Conservation (phyloP, 306 rosid species). For the Quercus variabilis region DNA sequence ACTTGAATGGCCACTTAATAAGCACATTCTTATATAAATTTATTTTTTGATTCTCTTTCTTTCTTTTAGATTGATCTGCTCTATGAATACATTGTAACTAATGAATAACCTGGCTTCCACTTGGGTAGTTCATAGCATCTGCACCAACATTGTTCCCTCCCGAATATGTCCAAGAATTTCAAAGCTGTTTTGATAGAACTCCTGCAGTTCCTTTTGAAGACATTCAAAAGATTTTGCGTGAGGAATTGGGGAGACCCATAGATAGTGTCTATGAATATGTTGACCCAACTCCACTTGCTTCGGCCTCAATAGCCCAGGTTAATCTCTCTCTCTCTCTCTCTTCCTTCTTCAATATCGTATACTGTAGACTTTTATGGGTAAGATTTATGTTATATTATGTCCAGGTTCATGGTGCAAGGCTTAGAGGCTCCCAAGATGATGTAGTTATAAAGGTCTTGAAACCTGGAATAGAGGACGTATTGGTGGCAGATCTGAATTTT, state of each 20-base stretch:
- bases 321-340: constrained; percentile 11
- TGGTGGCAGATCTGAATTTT: constrained; percentile 96
- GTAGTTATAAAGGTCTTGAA: constrained; percentile 95
- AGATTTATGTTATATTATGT: constrained; percentile 22
- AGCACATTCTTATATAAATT: background rate
- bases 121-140: constrained; percentile 79
- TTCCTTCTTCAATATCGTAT: background rate
- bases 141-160: constrained; percentile 92
- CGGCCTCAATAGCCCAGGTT: constrained; percentile 97
- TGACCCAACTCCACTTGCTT: constrained; percentile 85
- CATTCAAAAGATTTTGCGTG: constrained; percentile 64
- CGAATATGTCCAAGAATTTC: constrained; percentile 94
- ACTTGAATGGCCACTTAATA: constrained; percentile 14
- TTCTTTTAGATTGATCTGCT: constrained; percentile 14
- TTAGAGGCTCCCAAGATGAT: constrained; percentile 83
- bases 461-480: constrained; percentile 89
- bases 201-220: constrained; percentile 78
- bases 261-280: constrained; percentile 82
- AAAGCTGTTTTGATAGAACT: constrained; percentile 89
- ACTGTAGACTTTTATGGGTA: constrained; percentile 1
- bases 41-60: background rate
- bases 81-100: constrained; percentile 7
- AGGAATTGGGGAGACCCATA: constrained; percentile 78
- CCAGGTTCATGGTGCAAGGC: constrained; percentile 94
- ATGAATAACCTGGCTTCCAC: constrained; percentile 32